phyloP scores from a whole-genome alignment of 768 basidiomycete species.

The Flagelloscypha sp. region DNA sequence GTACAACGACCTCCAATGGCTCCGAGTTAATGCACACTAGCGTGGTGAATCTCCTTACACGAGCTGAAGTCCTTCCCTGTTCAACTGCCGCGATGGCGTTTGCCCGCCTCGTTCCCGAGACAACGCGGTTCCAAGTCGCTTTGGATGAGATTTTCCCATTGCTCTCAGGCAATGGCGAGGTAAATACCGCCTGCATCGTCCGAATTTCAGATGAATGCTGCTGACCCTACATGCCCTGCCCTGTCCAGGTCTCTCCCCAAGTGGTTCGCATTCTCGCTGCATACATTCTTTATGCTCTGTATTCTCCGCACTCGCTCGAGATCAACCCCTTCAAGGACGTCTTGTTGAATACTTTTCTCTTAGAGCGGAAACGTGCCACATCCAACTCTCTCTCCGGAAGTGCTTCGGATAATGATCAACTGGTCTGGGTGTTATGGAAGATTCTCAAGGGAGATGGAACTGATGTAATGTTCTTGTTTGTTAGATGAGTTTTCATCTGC shows the following conservation, averaged over 20 bases:
- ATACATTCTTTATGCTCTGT: slow-evolving; percentile 73
- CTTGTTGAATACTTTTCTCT: slow-evolving; percentile 55
- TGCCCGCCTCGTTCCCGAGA: slow-evolving; percentile 65
- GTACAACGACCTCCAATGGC: too few species aligned
- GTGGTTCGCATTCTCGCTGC: slow-evolving; percentile 71
- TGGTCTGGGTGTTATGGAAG: slow-evolving; percentile 86
- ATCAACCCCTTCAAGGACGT: slow-evolving; percentile 80
- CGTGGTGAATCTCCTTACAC: slow-evolving; percentile 57
- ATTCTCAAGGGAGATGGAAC: slow-evolving; percentile 76
- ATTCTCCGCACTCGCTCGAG: slow-evolving; percentile 69
- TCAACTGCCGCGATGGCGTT: slow-evolving; percentile 72
- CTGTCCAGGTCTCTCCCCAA: slow-evolving; percentile 57
- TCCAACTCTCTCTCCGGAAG: slow-evolving; percentile 38
- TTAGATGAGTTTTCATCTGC: not conserved
- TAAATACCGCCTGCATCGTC: too few species aligned
- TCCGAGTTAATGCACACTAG: too few species aligned
- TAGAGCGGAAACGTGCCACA: slow-evolving; percentile 55
- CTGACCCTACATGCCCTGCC: slow-evolving; percentile 5
- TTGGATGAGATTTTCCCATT: slow-evolving; percentile 74
- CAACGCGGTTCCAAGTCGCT: slow-evolving; percentile 74
- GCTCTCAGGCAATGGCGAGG: too few species aligned
- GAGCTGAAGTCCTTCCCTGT: slow-evolving; percentile 64
- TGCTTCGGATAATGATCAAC: slow-evolving; percentile 58
- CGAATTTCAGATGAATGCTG: slow-evolving; percentile 10
- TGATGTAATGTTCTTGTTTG: slow-evolving; percentile 38